Conservation (phyloP, 495 filamentous ascomycete species). For the Neurospora pannonica region DNA sequence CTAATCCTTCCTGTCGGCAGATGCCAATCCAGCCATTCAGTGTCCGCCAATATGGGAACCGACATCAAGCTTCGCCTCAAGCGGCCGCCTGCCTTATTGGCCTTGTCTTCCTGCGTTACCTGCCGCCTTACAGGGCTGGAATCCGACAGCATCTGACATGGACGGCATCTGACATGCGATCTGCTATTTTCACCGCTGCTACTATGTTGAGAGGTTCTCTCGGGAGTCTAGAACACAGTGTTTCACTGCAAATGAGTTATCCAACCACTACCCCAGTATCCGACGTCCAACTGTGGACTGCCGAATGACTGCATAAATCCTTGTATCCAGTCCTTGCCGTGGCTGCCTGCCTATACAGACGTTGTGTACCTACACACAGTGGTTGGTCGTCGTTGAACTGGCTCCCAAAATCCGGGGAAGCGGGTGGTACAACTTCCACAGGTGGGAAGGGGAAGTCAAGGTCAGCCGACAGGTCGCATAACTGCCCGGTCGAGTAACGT, state of each 20-base stretch:
- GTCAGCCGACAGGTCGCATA: neutral
- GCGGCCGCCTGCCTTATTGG: neutral
- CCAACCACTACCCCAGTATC: too few relatives aligned
- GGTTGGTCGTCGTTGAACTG: neutral
- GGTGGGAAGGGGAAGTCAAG: neutral
- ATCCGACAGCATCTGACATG: neutral
- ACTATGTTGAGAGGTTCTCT: neutral
- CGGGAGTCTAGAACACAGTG: neutral
- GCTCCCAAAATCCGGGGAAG: neutral
- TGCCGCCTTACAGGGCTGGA: neutral
- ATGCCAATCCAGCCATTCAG: too few relatives aligned
- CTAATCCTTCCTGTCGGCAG: neutral
- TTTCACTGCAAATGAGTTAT: too few relatives aligned
- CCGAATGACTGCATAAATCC: neutral
- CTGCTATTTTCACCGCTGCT: too few relatives aligned
- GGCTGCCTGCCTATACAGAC: neutral
- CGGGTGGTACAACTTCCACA: neutral
- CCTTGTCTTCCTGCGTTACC: neutral
- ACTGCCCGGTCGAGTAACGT: neutral
- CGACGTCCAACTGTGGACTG: neutral
- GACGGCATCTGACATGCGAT: neutral
- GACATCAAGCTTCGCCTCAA: neutral
- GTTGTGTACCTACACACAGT: neutral
- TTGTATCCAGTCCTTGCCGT: neutral
- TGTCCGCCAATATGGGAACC: too few relatives aligned